Conservation (phyloP, 1,284 basidiomycete species). For the Moniliophthora roreri region DNA sequence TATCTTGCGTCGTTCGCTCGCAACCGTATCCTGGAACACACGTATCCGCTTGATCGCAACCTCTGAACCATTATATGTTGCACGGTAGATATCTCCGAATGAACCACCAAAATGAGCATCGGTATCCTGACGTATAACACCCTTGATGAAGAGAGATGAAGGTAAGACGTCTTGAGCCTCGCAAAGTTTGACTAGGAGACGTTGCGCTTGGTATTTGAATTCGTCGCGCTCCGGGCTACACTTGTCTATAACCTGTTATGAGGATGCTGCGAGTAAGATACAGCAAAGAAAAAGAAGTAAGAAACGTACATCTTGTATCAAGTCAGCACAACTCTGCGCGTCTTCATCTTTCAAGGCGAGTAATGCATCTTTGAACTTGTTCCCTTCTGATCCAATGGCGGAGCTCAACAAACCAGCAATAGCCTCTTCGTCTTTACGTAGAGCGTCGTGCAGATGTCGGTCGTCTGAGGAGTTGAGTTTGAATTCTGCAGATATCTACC, state of each 20-base stretch:
- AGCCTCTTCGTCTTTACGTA: slow-evolving; percentile 20
- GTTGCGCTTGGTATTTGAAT: slow-evolving; percentile 19
- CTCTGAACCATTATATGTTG: slow-evolving; percentile 11
- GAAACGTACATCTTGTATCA: slow-evolving; percentile 19
- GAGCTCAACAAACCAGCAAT: slow-evolving; percentile 14
- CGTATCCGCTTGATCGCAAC: slow-evolving; percentile 23
- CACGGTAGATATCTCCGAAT: slow-evolving; percentile 19
- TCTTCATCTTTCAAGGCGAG: slow-evolving; percentile 18
- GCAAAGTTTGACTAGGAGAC: slow-evolving; percentile 22
- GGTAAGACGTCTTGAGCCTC: slow-evolving; percentile 17
- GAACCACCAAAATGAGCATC: slow-evolving; percentile 16
- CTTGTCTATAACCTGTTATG: slow-evolving; percentile 11
- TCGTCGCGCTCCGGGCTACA: not conserved
- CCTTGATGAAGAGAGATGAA: slow-evolving; percentile 18
- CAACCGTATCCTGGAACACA: slow-evolving; percentile 15
- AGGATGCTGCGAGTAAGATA: too few relatives aligned
- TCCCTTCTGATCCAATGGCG: slow-evolving; percentile 8
- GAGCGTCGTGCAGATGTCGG: slow-evolving; percentile 18
- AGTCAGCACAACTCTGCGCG: slow-evolving; percentile 20
- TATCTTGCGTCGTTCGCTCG: not conserved
- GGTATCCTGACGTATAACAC: slow-evolving; percentile 12
- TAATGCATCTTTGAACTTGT: slow-evolving; percentile 13
- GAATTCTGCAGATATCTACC: slow-evolving; percentile 18
- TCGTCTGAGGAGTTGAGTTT: slow-evolving; percentile 13
- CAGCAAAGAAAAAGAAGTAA: too few relatives aligned